Evolutionary conservation across 192 early-diverging fungal genomes (phyloP), one percentile per base, ranked within the genome.

Genomic region (Tieghemiomyces parasiticus): DNA sequence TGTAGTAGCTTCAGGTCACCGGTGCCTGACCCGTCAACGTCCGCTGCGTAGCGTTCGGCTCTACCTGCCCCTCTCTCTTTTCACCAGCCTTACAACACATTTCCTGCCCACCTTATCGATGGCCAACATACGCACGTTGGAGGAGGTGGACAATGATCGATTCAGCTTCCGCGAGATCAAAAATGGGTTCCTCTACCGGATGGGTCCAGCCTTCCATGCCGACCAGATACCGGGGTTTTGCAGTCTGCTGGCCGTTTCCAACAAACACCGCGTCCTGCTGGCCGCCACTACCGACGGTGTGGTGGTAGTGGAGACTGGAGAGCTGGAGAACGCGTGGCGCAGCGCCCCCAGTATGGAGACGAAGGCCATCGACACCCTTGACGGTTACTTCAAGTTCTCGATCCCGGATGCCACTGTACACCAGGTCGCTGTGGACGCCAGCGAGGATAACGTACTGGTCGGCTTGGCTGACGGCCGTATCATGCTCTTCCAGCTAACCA

Each of bases 211-310:
- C 28, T 54, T 54, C 29, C 9, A n/a, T 9, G 8, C 32, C 0
- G 29, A 54, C 14, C 28, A 54, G n/a, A 30, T 29, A 4, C 55
- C 55, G 24, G 55, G 55, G 12, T 58, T 35, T 28, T 58, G 55
- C 33, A 25, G 4, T 20, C n/a, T 58, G 35, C n/a, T 58, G 1
- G 55, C 55, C 1, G 35, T 38, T 12, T 31, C 34, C 32, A 35
- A 30, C 13, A 34, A 19, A 16, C 19, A 38, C 20, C 33, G 34
- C 35, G 34, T 24, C 26, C 20, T 38, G 19, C n/a, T 58, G n/a
- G 55, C 55, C n/a, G 55, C 28, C 20, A 58, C 33, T n/a, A 38
- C 35, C n/a, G 32, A 58, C 4, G 55, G 55, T 3, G n/a, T 58
- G n/a, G 35, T 58, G n/a, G 55, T 58, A 19, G 35, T 58, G 3